Evolutionary conservation across 169 alveolate genomes (phyloP), one percentile per base, ranked within the genome.

Genomic region (Plasmodium sp.): DNA sequence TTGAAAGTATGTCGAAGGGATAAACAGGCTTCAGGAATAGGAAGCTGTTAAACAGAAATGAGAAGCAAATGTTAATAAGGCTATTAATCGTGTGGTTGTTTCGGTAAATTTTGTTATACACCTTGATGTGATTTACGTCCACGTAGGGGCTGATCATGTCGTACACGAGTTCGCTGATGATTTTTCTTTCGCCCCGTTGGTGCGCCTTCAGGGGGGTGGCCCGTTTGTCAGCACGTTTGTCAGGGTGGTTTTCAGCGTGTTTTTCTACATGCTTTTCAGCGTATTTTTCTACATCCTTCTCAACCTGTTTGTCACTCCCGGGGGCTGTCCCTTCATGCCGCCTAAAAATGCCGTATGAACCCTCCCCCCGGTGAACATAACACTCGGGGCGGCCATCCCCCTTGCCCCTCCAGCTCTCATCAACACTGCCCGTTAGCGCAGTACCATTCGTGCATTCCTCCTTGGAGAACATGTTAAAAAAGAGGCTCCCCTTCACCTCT

Each of bases 51-150:
- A 90, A 90, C 71, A 90, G 54, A 62, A 90, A 80, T 2, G 88
- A 90, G 80, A 58, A 90, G 73, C 94, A 90, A 36, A 90, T 90
- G 82, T 90, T 79, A 34, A 90, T 80, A 51, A 90, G 90, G 74
- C 94, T 45, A 80, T 90, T 90, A n/a, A 90, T 90, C 36, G 77
- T 41, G 48, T 90, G 91, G 33, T 80, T 58, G 36, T 51, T 62
- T 22, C 83, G 9, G 54, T 90, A 56, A 27, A 80, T 90, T 80
- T 43, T 79, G 22, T 90, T 90, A 74, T 90, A 58, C 18, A 90
- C 56, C 36, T 81, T 81, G 12, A 90, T 80, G 73, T 90, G 43
- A 2, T 58, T 90, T 79, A 90, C 22, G 72, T 90, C 94, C 7
- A 80, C n/a, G 41, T 90, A 90, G 6, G 94, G 94, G 27, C 5